Conservation (phyloP, 1,284 basidiomycete species). For the Mycosarcoma mackinlayi region DNA sequence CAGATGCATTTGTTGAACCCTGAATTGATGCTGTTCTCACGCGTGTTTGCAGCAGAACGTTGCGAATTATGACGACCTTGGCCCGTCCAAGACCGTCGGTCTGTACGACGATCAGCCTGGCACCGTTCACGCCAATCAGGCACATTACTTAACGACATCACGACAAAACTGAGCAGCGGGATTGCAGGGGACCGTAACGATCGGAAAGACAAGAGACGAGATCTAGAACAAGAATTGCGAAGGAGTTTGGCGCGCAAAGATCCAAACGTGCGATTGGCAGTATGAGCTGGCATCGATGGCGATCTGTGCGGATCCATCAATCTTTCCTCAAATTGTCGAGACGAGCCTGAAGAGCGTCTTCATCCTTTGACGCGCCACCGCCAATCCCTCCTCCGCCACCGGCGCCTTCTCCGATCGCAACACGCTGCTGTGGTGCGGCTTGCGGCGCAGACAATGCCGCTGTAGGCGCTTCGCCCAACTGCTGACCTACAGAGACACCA, state of each 20-base stretch:
- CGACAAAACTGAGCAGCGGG: background rate
- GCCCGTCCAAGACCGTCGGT: too few species aligned
- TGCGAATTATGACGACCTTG: too few species aligned
- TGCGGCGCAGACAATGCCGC: slow-evolving; percentile 49
- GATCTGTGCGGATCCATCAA: too few species aligned
- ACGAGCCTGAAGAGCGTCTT: slow-evolving; percentile 65
- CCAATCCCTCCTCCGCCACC: slow-evolving; percentile 36
- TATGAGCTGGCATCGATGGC: too few species aligned
- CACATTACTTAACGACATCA: background rate
- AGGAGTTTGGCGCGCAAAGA: too few species aligned
- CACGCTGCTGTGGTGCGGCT: slow-evolving; percentile 46
- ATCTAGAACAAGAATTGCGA: too few species aligned
- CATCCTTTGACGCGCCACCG: slow-evolving; percentile 49
- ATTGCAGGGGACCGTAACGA: slow-evolving; percentile 12
- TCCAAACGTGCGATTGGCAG: too few species aligned
- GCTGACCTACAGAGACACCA: slow-evolving; percentile 88
- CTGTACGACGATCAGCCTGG: too few species aligned
- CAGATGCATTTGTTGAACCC: too few species aligned
- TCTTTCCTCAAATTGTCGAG: slow-evolving; percentile 62
- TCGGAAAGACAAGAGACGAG: background rate
- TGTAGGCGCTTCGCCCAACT: slow-evolving; percentile 63
- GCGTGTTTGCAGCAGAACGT: too few species aligned
- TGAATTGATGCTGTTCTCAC: slow-evolving; percentile 2
- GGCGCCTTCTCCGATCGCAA: slow-evolving; percentile 64
- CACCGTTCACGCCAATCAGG: too few species aligned